phyloP scores from a whole-genome alignment of 257 asterid species.

The Nicotiana knightiana region DNA sequence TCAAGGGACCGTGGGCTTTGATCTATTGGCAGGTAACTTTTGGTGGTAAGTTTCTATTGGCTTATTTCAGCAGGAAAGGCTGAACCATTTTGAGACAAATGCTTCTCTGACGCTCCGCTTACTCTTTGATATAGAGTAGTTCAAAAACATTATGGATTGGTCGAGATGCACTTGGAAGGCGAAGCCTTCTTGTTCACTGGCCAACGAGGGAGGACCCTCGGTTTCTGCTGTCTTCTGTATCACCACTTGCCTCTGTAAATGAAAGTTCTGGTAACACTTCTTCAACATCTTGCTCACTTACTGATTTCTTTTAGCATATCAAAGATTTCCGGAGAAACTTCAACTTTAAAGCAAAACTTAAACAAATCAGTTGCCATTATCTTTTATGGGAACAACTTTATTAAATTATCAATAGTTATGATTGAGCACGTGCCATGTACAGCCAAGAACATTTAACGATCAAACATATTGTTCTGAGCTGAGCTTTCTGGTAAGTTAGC shows the following conservation, averaged over 20 bases:
- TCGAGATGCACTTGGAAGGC: conserved; percentile 94
- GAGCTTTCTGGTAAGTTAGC: neutral
- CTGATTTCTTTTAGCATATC: neutral
- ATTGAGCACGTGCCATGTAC: neutral
- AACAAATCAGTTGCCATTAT: neutral
- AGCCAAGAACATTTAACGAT: neutral
- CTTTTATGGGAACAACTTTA: neutral
- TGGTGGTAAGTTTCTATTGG: conserved; percentile 65
- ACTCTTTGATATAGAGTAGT: conserved; percentile 48
- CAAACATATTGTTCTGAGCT: neutral
- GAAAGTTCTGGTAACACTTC: conserved; percentile 42
- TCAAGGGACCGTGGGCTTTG: conserved; percentile 97
- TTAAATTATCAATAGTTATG: neutral
- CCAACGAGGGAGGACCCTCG: conserved; percentile 72
- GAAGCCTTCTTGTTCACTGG: conserved; percentile 98
- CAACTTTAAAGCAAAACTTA: neutral
- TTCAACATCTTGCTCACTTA: conserved; percentile 3
- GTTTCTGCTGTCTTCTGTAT: conserved; percentile 78
- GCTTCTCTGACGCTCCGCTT: neutral
- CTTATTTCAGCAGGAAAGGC: conserved; percentile 16
- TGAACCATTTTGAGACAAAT: neutral
- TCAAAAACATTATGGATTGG: conserved; percentile 91
- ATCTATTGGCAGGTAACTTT: conserved; percentile 96
- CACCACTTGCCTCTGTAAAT: conserved; percentile 46
- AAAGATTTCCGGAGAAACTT: neutral